Base-by-base conservation (phyloP, 257 asterid species). In the Forsythia suspensa region DNA sequence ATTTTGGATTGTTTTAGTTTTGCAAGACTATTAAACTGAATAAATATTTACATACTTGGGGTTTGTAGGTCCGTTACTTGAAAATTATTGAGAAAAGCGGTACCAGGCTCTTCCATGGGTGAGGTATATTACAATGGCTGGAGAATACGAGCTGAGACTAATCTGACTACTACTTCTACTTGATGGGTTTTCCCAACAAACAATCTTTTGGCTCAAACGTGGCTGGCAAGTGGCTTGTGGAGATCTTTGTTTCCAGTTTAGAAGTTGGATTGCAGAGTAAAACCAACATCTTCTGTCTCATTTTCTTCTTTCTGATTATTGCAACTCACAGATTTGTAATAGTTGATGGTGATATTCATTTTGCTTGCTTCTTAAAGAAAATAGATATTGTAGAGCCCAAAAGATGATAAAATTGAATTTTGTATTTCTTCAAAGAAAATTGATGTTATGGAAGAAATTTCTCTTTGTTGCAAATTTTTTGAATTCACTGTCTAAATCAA, bases 81-180 rank as follows among this genome's bases (percentile, higher is more conserved):
- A 93, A 93, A 85, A 92, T 93, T 75, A 93, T 93, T 46, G 98
- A 93, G 83, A 93, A 93, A 85, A 91, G 98, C 82, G 98, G 63
- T 93, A 93, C 76, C 97, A 90, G 81, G 92, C 96, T 83, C 96
- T 93, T 48, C 98, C 97, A 18, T 91, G 97, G 97, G 97, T 90
- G 87, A 89, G 96, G 85, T 93, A 90, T 82, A 93, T 93, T 73
- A 93, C 97, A 71, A 90, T 89, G 97, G 98, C 93, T 44, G 97
- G 98, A 80, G 98, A 93, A 84, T 91, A 93, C 65, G 98, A 93
- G 87, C 86, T 93, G 80, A 81, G 96, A 82, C 91, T 91, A 69
- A 82, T 89, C n/a, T 91, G 85, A 88, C 18, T 66, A 8, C 42
- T 8, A 8, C 52, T 38, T 72, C 66, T 21, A 38, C 46, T 1